These are phyloP conservation scores for Ammopiptanthus mongolicus DNA, from an alignment of 306 rosid species.

Conservation along the genomic window DNA sequence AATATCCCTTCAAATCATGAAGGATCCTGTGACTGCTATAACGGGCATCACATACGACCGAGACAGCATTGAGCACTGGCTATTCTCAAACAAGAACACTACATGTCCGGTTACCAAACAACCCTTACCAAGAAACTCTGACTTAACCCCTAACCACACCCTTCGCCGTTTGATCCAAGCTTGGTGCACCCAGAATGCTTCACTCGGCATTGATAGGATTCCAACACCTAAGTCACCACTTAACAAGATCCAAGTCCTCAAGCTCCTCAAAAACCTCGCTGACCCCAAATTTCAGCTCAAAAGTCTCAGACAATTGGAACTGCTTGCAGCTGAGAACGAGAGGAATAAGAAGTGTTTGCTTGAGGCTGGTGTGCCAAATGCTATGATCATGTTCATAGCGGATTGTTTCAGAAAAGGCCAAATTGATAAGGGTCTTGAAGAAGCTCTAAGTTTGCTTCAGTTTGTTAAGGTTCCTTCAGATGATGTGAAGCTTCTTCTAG, in stretches of 20 bases:
- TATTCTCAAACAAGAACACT: conserved; percentile 35
- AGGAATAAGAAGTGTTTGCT: conserved; percentile 44
- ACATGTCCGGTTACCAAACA: conserved; percentile 64
- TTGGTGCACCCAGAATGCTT: conserved; percentile 58
- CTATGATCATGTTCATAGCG: conserved; percentile 36
- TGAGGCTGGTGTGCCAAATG: conserved; percentile 41
- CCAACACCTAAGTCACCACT: conserved; percentile 63
- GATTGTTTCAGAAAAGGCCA: conserved; percentile 15
- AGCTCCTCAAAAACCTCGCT: conserved; percentile 34
- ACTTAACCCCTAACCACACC: conserved; percentile 68
- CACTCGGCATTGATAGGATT: conserved; percentile 40
- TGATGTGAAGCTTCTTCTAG: conserved; percentile 6
- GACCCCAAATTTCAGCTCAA: conserved; percentile 26
- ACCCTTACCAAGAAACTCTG: conserved; percentile 36
- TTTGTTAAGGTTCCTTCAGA: conserved; percentile 30
- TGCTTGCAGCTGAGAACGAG: conserved; percentile 38
- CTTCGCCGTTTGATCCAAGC: conserved; percentile 70
- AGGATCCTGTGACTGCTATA: conserved; percentile 64
- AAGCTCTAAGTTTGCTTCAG: conserved; percentile 44
- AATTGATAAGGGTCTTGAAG: conserved; percentile 40
- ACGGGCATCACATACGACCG: conserved; percentile 83
- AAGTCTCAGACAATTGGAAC: conserved; percentile 31
- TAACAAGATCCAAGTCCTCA: conserved; percentile 33
- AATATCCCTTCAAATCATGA: conserved; percentile 70
- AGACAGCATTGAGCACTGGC: conserved; percentile 70